phyloP scores from a whole-genome alignment of 1,139 yeast genomes.

The Magnusiomyces fungicola region DNA sequence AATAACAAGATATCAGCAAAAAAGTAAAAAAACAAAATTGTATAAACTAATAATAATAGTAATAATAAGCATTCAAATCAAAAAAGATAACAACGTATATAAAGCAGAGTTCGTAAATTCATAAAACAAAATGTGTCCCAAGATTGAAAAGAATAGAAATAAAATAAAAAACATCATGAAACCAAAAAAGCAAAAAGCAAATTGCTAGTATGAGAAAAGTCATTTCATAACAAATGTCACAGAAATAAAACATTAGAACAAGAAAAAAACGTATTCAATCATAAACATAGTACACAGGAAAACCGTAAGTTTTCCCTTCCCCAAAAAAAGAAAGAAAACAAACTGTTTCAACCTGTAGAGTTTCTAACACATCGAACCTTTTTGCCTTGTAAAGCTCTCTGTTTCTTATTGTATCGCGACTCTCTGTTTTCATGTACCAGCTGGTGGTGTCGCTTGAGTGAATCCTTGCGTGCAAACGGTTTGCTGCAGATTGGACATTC shows the following conservation, averaged over 20 bases:
- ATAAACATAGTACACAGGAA: too few relatives aligned
- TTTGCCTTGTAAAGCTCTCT: constrained; percentile 3
- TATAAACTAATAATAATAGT: not conserved
- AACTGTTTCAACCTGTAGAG: too few relatives aligned
- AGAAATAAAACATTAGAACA: too few relatives aligned
- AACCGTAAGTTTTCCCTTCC: not conserved
- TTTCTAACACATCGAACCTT: too few relatives aligned
- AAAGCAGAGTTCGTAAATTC: too few relatives aligned
- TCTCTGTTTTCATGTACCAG: constrained; percentile 1
- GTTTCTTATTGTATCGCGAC: constrained; percentile 2
- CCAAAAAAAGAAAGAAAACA: not conserved
- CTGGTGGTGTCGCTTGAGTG: not conserved
- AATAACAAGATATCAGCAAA: not conserved
- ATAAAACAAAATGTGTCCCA: too few relatives aligned
- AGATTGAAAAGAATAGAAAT: not conserved
- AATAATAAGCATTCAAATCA: not conserved
- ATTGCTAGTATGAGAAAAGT: not conserved
- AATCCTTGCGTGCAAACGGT: constrained; percentile 43
- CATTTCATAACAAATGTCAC: too few relatives aligned
- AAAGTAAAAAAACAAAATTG: not conserved
- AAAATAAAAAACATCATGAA: not conserved
- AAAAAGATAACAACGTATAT: not conserved
- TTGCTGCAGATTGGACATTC: constrained; percentile 42
- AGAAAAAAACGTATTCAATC: too few relatives aligned
- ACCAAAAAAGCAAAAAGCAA: constrained; percentile 1